Evolutionary conservation across 192 early-diverging fungal genomes (phyloP).

Genomic region (Cetraspora pellucida): DNA sequence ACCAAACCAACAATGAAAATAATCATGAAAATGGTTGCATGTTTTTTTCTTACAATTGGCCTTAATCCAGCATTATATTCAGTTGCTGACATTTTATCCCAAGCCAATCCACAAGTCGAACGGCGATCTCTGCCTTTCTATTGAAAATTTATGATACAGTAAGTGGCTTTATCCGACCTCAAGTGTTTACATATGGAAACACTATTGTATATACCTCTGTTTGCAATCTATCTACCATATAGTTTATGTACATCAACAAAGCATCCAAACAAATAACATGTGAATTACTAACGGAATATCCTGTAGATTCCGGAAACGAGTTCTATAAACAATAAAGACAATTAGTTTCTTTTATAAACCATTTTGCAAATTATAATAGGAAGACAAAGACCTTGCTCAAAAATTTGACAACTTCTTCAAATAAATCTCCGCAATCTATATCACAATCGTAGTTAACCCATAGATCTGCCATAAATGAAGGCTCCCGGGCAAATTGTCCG

Average conservation of each 20-base stretch:
- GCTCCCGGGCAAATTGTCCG: slow-evolving; percentile 70
- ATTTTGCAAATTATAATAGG: slow-evolving; percentile 1
- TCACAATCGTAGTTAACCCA: slow-evolving; percentile 97
- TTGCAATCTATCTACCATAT: slow-evolving; percentile 65
- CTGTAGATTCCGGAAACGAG: slow-evolving; percentile 76
- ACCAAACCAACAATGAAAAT: neutral
- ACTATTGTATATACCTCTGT: slow-evolving; percentile 38
- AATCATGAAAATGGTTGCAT: no score
- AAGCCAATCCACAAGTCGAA: slow-evolving; percentile 1
- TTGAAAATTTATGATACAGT: neutral
- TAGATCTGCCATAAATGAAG: slow-evolving; percentile 80
- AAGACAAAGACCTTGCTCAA: slow-evolving; percentile 62
- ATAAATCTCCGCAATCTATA: slow-evolving; percentile 78
- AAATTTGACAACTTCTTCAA: slow-evolving; percentile 82
- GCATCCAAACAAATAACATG: slow-evolving; percentile 77
- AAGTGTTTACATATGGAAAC: neutral
- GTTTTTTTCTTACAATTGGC: neutral
- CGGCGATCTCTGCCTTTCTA: neutral
- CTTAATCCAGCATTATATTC: slow-evolving; percentile 32
- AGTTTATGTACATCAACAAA: slow-evolving; percentile 67
- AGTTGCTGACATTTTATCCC: slow-evolving; percentile 23
- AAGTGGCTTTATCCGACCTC: no score
- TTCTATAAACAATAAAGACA: slow-evolving; percentile 47
- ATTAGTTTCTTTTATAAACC: neutral
- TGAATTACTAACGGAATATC: slow-evolving; percentile 58